These are phyloP conservation scores for Entomortierella lignicola DNA, from an alignment of 192 early-diverging fungal genomes.

Conservation along the genomic window DNA sequence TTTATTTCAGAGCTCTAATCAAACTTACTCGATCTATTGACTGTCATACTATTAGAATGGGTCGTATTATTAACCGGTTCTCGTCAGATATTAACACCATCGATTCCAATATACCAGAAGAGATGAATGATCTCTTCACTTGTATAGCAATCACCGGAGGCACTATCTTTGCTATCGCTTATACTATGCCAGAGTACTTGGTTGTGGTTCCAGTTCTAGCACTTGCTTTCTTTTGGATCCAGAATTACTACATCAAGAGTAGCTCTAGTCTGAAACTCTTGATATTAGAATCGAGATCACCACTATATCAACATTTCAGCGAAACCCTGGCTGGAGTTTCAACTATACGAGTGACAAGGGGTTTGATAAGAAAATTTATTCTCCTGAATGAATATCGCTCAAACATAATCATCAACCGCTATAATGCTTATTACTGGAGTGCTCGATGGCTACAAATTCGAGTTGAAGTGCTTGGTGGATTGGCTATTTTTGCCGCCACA, in stretches of 20 bases:
- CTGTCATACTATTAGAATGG: constrained; percentile 58
- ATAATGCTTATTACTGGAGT: neutral
- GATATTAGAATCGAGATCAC: neutral
- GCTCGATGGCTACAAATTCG: neutral
- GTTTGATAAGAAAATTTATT: neutral
- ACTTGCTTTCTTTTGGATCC: neutral
- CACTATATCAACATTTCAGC: neutral
- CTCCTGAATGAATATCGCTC: neutral
- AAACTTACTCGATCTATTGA: neutral
- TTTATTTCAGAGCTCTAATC: neutral
- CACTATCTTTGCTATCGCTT: neutral
- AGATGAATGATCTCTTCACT: neutral
- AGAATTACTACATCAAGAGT: neutral
- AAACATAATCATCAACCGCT: neutral
- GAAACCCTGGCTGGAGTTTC: neutral
- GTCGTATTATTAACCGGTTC: constrained; percentile 90
- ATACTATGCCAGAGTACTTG: neutral
- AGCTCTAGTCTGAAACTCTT: neutral
- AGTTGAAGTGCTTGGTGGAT: neutral
- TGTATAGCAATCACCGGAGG: neutral
- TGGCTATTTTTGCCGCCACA: neutral
- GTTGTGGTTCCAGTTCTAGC: neutral
- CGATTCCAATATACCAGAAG: constrained; percentile 54
- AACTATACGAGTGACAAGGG: neutral
- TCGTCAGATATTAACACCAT: constrained; percentile 86